These are phyloP conservation scores for Colletotrichum eleusines DNA, from an alignment of 2,329 filamentous ascomycete species.

Conservation along the genomic window DNA sequence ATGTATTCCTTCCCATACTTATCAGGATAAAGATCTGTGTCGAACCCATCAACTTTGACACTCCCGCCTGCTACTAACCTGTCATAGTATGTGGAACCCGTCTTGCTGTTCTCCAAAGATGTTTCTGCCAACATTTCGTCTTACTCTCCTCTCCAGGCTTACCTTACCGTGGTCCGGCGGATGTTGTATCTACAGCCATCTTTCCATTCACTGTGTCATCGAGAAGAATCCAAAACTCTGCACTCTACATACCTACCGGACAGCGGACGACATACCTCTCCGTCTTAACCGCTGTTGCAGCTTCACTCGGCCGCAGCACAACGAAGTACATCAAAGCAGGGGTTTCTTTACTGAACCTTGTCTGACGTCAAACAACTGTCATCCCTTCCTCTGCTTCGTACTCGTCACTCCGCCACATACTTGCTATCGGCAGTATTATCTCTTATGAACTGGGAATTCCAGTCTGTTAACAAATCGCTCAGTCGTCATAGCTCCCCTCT, in stretches of 20 bases:
- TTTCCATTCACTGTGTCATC: not conserved
- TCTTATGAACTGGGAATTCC: not conserved
- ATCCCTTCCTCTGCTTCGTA: not conserved
- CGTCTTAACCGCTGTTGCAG: not conserved
- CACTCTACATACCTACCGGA: not conserved
- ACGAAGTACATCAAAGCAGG: not conserved
- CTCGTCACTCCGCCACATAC: not conserved
- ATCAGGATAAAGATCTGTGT: constrained; percentile 31
- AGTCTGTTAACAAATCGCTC: not conserved
- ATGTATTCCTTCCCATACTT: constrained; percentile 34
- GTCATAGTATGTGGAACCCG: constrained; percentile 33
- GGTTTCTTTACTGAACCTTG: not conserved
- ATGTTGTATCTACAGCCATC: not conserved
- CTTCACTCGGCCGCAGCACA: not conserved
- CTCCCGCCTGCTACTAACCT: constrained; percentile 14
- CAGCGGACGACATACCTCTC: not conserved
- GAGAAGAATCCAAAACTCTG: not conserved
- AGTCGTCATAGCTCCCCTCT: not conserved
- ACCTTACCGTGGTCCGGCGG: not conserved
- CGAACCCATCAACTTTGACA: constrained; percentile 22
- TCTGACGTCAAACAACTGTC: not conserved
- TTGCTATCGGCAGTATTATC: not conserved
- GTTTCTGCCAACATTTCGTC: constrained; percentile 32
- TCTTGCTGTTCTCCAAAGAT: constrained; percentile 6
- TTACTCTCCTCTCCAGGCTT: constrained; percentile 18